Conservation (phyloP, 1,284 basidiomycete species). For the Chondrostereum purpureum region DNA sequence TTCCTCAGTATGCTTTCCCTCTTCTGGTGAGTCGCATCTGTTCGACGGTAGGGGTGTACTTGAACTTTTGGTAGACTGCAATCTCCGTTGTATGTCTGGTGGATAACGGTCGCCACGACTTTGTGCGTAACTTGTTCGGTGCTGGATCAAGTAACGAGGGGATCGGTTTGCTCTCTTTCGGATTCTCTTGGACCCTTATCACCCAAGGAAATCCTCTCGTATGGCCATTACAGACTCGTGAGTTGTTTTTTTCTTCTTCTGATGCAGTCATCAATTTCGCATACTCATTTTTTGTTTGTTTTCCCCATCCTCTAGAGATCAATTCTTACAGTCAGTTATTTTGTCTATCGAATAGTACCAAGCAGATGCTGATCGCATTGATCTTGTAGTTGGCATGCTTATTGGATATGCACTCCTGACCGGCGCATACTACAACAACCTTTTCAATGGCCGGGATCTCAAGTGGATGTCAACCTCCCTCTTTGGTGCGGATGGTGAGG, state of each 20-base stretch:
- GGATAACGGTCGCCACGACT: constrained; percentile 39
- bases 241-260: constrained; percentile 15
- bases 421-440: constrained; percentile 40
- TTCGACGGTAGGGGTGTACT: too few species aligned
- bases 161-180: constrained; percentile 41
- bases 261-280: constrained; percentile 3
- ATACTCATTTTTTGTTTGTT: too few species aligned
- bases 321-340: constrained; percentile 32
- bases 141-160: constrained; percentile 48
- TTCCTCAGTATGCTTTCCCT: constrained; percentile 38
- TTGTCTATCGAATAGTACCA: constrained; percentile 13
- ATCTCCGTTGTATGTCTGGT: constrained; percentile 43
- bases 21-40: constrained; percentile 12
- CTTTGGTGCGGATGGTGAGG: constrained; percentile 33
- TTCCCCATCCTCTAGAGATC: too few species aligned
- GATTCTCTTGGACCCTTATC: constrained; percentile 48
- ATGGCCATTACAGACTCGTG: constrained; percentile 48
- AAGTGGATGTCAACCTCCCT: constrained; percentile 45
- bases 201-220: constrained; percentile 46
- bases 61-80: constrained; percentile 36
- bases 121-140: constrained; percentile 45
- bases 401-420: constrained; percentile 42
- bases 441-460: constrained; percentile 40
- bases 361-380: too few species aligned
- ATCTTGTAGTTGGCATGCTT: constrained; percentile 46